A percentile compares a stretch with the other conserved stretches of the same genome.
Evolutionary conservation across 2,329 filamentous ascomycete species (phyloP).

Genomic region (Pezizomycotina sp.): DNA sequence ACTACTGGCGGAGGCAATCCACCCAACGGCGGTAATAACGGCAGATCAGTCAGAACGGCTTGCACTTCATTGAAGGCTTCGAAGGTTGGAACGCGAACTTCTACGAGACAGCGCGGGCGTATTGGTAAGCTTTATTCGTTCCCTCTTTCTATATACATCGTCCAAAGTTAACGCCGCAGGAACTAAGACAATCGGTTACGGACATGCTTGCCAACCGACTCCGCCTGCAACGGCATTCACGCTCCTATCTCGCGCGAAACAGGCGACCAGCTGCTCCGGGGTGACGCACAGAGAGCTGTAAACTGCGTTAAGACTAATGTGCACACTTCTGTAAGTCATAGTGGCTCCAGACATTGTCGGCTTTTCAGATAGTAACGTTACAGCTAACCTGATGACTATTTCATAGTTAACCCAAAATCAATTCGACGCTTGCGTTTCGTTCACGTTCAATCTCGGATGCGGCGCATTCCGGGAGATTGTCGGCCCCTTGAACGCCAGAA

Average conservation of each 20-base stretch:
- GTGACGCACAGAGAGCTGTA: too few relatives aligned
- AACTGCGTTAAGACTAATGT: too few relatives aligned
- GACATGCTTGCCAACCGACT: slow-evolving; percentile 1
- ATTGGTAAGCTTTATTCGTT: not conserved
- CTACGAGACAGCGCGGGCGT: not conserved
- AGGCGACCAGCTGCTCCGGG: too few relatives aligned
- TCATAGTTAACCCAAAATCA: slow-evolving; percentile 6
- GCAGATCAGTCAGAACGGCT: too few relatives aligned
- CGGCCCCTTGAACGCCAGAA: not conserved
- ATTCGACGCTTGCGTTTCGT: slow-evolving; percentile 3
- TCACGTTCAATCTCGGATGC: slow-evolving; percentile 5
- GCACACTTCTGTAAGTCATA: too few relatives aligned
- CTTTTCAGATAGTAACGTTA: too few relatives aligned
- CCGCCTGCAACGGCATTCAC: too few relatives aligned
- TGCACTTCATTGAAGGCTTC: slow-evolving; percentile 3
- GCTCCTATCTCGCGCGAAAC: too few relatives aligned
- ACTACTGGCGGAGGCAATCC: too few relatives aligned
- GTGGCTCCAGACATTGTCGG: too few relatives aligned
- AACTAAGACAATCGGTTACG: slow-evolving; percentile 1
- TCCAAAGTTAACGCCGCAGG: not conserved
- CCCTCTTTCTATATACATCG: not conserved
- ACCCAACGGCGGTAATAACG: too few relatives aligned
- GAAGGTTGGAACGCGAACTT: slow-evolving; percentile 1
- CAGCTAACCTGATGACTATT: not conserved
- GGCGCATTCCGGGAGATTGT: not conserved